Conservation (phyloP, 2,329 filamentous ascomycete genomes). For the Fusarium guadeloupense region DNA sequence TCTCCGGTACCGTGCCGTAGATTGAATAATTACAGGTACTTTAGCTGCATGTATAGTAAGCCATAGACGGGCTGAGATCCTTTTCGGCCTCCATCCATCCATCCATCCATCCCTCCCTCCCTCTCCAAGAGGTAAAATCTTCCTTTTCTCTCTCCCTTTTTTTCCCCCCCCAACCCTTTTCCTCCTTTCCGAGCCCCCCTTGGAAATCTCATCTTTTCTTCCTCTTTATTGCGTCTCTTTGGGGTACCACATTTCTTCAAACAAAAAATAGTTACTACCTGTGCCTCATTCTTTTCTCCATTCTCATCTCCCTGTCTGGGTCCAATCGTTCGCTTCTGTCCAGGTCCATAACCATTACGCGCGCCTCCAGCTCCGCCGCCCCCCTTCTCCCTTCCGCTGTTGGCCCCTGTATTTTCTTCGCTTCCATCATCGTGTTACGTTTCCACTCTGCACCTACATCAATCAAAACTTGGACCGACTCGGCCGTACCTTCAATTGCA, state of each 20-base stretch:
- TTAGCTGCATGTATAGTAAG: constrained; percentile 21
- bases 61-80: constrained; percentile 1
- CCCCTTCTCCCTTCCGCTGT: neutral
- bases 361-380: neutral
- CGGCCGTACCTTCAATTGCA: constrained; percentile 16
- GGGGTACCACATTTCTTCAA: neutral
- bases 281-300: constrained; percentile 18
- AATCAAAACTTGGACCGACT: constrained; percentile 12
- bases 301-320: constrained; percentile 28
- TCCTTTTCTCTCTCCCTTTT: constrained; percentile 18
- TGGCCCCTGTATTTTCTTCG: constrained; percentile 39
- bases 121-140: too few relatives aligned
- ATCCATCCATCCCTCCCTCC: too few relatives aligned
- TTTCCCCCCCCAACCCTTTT: neutral
- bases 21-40: constrained; percentile 16
- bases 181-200: constrained; percentile 6
- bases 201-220: neutral
- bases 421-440: constrained; percentile 34
- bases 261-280: neutral
- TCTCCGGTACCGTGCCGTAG: constrained; percentile 5
- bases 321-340: constrained; percentile 34
- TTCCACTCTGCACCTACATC: constrained; percentile 34
- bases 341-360: constrained; percentile 28
- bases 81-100: constrained; percentile 12
- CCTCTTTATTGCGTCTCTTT: constrained; percentile 1